Evolutionary conservation across 208 protist genomes (phyloP).

Genomic region (Angomonas ambiguus): DNA sequence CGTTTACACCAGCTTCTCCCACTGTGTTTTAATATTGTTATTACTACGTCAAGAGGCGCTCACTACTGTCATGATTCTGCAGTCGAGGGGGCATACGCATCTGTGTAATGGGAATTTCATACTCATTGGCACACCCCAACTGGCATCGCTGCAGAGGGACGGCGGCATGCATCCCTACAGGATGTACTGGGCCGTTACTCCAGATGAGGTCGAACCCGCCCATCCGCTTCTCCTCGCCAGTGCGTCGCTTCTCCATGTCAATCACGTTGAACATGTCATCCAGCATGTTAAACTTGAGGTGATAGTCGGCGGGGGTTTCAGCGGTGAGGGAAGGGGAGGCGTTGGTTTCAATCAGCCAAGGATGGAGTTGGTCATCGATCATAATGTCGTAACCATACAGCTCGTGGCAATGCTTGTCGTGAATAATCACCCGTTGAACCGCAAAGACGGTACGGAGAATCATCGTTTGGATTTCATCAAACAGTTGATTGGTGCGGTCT

Average conservation of each 20-base stretch:
- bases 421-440: slow-evolving; percentile 73
- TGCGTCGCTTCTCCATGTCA: slow-evolving; percentile 77
- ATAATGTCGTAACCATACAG: slow-evolving; percentile 92
- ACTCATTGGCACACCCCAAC: slow-evolving; percentile 83
- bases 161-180: slow-evolving; percentile 18
- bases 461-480: slow-evolving; percentile 91
- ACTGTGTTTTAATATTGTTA: neutral
- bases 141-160: slow-evolving; percentile 16
- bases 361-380: slow-evolving; percentile 79
- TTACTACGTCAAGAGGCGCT: slow-evolving; percentile 48
- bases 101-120: slow-evolving; percentile 79
- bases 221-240: slow-evolving; percentile 68
- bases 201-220: slow-evolving; percentile 91
- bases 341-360: slow-evolving; percentile 91
- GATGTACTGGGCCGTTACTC: slow-evolving; percentile 64
- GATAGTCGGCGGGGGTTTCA: slow-evolving; percentile 92
- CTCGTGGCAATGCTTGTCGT: slow-evolving; percentile 88
- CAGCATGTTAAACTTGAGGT: slow-evolving; percentile 94
- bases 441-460: slow-evolving; percentile 82
- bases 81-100: slow-evolving; percentile 80
- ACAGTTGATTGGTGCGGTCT: slow-evolving; percentile 80
- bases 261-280: slow-evolving; percentile 91
- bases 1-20: too few relatives aligned
- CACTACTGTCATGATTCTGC: slow-evolving; percentile 64
- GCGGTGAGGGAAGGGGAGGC: slow-evolving; percentile 90